Conservation (phyloP, 2,329 filamentous ascomycete genomes). For the Thielaviopsis populi region DNA sequence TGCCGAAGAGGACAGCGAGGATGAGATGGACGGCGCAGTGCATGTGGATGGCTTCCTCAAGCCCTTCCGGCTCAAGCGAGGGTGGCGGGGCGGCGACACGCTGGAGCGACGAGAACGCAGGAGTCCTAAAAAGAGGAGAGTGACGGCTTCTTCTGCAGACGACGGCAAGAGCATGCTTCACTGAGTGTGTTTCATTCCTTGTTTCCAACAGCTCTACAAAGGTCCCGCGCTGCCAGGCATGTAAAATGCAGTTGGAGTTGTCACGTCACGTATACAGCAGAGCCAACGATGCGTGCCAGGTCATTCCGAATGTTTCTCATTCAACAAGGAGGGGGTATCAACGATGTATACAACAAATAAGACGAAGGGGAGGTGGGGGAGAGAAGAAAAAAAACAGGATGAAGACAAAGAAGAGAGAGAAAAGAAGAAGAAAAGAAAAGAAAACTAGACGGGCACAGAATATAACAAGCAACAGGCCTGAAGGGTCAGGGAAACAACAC, state of each 20-base stretch:
- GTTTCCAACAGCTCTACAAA: too few species aligned
- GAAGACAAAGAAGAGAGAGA: neutral
- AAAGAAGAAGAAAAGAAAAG: neutral
- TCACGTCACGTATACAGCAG: too few species aligned
- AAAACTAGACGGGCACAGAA: neutral
- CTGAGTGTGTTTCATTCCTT: neutral
- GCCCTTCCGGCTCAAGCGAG: slow-evolving; percentile 34
- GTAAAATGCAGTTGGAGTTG: too few species aligned
- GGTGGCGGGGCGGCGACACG: slow-evolving; percentile 29
- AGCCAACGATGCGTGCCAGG: neutral
- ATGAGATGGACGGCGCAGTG: slow-evolving; percentile 45
- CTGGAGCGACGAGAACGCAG: slow-evolving; percentile 21
- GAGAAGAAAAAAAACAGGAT: neutral
- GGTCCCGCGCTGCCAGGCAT: too few species aligned
- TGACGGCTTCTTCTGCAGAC: neutral
- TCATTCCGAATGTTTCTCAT: slow-evolving; percentile 1
- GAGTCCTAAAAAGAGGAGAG: slow-evolving; percentile 17
- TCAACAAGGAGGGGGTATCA: slow-evolving; percentile 13
- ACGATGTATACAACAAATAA: slow-evolving; percentile 5
- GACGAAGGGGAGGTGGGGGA: neutral
- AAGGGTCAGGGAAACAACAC: neutral
- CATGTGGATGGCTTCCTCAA: slow-evolving; percentile 54
- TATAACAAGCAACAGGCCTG: neutral
- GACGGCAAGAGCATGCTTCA: neutral
- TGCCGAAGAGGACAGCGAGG: slow-evolving; percentile 30